Base-by-base conservation (phyloP, 202 grass and related monocot species). In the Zizania palustris region DNA sequence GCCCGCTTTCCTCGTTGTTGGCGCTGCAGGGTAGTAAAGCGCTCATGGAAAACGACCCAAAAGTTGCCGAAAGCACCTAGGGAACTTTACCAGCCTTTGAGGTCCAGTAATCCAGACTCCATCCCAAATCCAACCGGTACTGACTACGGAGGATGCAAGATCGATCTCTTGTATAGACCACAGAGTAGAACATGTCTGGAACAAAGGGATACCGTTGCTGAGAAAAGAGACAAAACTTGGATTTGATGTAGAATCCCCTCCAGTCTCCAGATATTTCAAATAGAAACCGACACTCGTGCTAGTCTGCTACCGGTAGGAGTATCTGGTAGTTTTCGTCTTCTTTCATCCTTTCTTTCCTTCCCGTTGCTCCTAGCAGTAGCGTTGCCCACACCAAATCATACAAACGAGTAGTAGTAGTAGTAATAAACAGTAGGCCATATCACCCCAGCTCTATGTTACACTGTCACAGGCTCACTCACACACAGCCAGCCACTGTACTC, bases 81-180 rank as follows among this genome's bases (percentile, higher is more conserved):
- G 46, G 15, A 82, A 60, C 73, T 86, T 87, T 87, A 50, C 35
- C 79, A 51, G 9, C 42, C 50, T 58, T 81, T n/a, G 46, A 69
- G 78, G 61, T 35, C 11, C 2, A 45, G 65, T 9, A 34, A 72
- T 78, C 21, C 39, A 48, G 53, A 4, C 9, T 76, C 28, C 22
- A 64, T 67, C 5, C 8, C 7, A 63, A 55, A 74, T 45, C 18
- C 45, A 28, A 41, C 48, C 19, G 5, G 34, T 36, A 18, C 14
- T 5, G 12, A 28, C 28, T n/a, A n/a, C n/a, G n/a, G n/a, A 4
- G 6, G 8, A 57, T 20, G 14, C 21, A 39, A 18, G 28, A 28
- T n/a, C n/a, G 66, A 70, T 11, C 71, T 46, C 34, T 22, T 20
- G 20, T 5, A 14, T 4, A 58, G 6, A 10, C n/a, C n/a, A n/a